Conservation (phyloP, 192 early-diverging fungal genomes). For the Lobosporangium transversale region DNA sequence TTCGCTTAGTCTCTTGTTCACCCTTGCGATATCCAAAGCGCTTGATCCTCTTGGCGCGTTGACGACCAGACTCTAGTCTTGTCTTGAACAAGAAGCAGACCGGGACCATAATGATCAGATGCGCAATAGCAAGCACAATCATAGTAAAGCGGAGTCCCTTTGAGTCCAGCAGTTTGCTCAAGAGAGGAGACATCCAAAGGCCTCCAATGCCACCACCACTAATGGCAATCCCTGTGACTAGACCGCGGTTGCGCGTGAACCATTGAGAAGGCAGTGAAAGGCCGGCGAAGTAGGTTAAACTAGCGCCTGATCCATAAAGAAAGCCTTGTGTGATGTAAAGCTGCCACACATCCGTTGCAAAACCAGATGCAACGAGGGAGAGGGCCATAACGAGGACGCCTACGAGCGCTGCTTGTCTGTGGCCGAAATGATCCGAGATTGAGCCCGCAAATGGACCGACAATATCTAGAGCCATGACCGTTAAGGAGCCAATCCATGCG, state of each 20-base stretch:
- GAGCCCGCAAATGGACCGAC: conserved; percentile 38
- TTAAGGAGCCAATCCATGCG: conserved; percentile 36
- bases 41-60: conserved; percentile 27
- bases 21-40: conserved; percentile 35
- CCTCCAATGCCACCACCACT: conserved; percentile 60
- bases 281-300: conserved; percentile 67
- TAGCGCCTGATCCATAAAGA: conserved; percentile 67
- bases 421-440: conserved; percentile 32
- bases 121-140: conserved; percentile 58
- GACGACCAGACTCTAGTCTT: conserved; percentile 26
- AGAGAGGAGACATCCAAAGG: conserved; percentile 66
- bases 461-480: conserved; percentile 35
- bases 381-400: conserved; percentile 51
- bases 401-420: conserved; percentile 54
- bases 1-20: conserved; percentile 29
- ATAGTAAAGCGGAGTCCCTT: conserved; percentile 61
- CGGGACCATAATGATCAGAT: conserved; percentile 51
- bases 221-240: conserved; percentile 67
- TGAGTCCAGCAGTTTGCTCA: conserved; percentile 28
- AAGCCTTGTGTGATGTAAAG: conserved; percentile 74
- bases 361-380: conserved; percentile 64
- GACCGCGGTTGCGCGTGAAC: conserved; percentile 65
- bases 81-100: conserved; percentile 27
- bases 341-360: conserved; percentile 72
- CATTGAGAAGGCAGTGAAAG: conserved; percentile 70